Percentiles rank a stretch among this genome's conserved stretches.
These are phyloP conservation scores for Phaeodactylum tricornutum DNA, from an alignment of 108 stramenopile species.

Conservation along the genomic window DNA sequence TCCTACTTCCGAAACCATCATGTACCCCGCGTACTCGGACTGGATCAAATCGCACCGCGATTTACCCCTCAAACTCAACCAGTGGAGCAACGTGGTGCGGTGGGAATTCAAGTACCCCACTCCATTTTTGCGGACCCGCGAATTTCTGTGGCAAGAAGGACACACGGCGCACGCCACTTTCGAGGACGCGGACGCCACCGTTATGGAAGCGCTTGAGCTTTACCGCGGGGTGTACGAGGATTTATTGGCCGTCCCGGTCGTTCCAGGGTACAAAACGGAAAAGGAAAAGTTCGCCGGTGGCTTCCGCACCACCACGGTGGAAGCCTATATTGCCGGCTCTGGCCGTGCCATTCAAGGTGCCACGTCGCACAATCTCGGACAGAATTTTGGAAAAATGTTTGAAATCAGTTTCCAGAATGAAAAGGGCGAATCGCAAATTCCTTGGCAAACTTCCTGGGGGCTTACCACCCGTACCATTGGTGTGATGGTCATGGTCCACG, in stretches of 20 bases:
- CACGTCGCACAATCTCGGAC: constrained; percentile 96
- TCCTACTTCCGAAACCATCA: constrained; percentile 98
- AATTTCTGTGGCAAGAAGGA: constrained; percentile 99
- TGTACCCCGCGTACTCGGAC: constrained; percentile 97
- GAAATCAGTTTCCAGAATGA: constrained; percentile 94
- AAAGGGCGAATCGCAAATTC: constrained; percentile 78
- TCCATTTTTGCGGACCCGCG: constrained; percentile 93
- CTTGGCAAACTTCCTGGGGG: constrained; percentile 99
- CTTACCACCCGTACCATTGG: constrained; percentile 97
- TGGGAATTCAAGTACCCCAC: constrained; percentile 99
- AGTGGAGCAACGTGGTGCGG: constrained; percentile 98
- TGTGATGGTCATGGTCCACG: constrained; percentile 99
- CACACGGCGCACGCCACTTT: constrained; percentile 97
- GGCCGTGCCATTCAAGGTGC: constrained; percentile 99
- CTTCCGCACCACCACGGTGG: constrained; percentile 94
- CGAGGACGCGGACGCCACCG: constrained; percentile 96
- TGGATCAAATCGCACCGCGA: constrained; percentile 92
- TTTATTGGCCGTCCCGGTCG: constrained; percentile 95
- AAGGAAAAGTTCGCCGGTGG: constrained; percentile 99
- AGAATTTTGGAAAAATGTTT: constrained; percentile 99
- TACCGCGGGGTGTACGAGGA: constrained; percentile 97
- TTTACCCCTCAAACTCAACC: constrained; percentile 96
- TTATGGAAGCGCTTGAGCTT: constrained; percentile 90
- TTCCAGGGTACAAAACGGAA: constrained; percentile 96
- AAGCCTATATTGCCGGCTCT: constrained; percentile 95